Evolutionary conservation across 164 flowering plant genomes (phyloP), one percentile per base, ranked within the genome.

Genomic region (Annona cherimola): DNA sequence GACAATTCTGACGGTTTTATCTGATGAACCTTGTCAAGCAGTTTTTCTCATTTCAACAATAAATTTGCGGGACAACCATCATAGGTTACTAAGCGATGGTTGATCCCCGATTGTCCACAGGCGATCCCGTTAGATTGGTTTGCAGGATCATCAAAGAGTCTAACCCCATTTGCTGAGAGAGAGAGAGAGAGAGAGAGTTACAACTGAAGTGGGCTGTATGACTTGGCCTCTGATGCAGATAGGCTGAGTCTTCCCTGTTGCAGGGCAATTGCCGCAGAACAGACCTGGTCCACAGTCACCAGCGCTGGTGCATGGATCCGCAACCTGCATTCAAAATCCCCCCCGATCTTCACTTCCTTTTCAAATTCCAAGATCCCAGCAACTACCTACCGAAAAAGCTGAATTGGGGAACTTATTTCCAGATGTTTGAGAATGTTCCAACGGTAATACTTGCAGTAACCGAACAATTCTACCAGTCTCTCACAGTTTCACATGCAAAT

Each of bases 191-290:
- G 14, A 14, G 18, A 39, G 64, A 42, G 88, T 79, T 70, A 95
- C 99, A 73, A 91, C 75, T 18, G 94, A 76, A 63, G 89, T 90
- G 69, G 95, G 96, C 39, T 82, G 73, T 71, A 69, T 82, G 1
- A 87, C 90, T 80, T 91, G 96, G 82, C 96, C 96, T 83, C 97
- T 85, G 73, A 82, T 86, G 76, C 98, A 95, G 45, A 81, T 40
- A 40, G 96, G 94, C 72, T 87, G 90, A 75, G 71, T 78, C 79
- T 79, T 87, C 63, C 83, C 88, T 69, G 75, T 69, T 45, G 92
- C 78, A 76, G 95, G 91, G 75, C 98, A 94, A 61, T 88, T 89
- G 3, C 95, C 97, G 78, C 98, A 94, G 81, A 87, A 94, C 12
- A 94, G 80, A 60, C 97, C 92, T 8, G 88, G 64, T 19, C 85